phyloP scores from a whole-genome alignment of 208 protist genomes.

The Crithidia sp. region DNA sequence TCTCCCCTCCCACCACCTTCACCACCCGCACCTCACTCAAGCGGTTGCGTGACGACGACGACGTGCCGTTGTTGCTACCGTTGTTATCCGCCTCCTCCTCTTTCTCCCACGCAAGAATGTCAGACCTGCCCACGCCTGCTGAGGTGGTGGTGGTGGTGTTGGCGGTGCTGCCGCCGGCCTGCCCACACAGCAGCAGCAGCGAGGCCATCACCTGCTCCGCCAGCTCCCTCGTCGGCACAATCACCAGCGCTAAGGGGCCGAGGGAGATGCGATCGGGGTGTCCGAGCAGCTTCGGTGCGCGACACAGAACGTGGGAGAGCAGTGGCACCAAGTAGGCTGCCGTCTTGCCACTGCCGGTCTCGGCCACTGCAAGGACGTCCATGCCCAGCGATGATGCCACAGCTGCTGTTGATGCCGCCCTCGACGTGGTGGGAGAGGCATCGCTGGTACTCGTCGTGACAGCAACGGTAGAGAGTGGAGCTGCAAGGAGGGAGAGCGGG shows the following conservation, averaged over 20 bases:
- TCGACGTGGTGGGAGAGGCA: background rate
- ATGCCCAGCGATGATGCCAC: conserved; percentile 23
- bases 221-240: conserved; percentile 94
- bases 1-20: conserved; percentile 80
- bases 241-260: conserved; percentile 86
- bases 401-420: background rate
- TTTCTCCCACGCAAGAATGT: conserved; percentile 19
- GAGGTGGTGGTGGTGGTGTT: background rate
- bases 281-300: conserved; percentile 56
- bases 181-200: conserved; percentile 25
- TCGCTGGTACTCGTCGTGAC: background rate
- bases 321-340: conserved; percentile 91
- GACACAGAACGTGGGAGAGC: conserved; percentile 65
- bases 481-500: conserved; percentile 44
- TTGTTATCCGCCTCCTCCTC: conserved; percentile 7
- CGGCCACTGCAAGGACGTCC: conserved; percentile 90
- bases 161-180: conserved; percentile 1
- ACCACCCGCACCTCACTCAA: conserved; percentile 71
- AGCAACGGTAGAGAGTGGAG: background rate
- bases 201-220: conserved; percentile 86
- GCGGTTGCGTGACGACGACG: conserved; percentile 29
- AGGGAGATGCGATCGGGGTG: conserved; percentile 59
- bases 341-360: conserved; percentile 96
- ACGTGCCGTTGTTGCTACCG: background rate
- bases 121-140: background rate